Base-by-base conservation (phyloP, 2,329 filamentous ascomycete species). In the Alternaria brassicicola region DNA sequence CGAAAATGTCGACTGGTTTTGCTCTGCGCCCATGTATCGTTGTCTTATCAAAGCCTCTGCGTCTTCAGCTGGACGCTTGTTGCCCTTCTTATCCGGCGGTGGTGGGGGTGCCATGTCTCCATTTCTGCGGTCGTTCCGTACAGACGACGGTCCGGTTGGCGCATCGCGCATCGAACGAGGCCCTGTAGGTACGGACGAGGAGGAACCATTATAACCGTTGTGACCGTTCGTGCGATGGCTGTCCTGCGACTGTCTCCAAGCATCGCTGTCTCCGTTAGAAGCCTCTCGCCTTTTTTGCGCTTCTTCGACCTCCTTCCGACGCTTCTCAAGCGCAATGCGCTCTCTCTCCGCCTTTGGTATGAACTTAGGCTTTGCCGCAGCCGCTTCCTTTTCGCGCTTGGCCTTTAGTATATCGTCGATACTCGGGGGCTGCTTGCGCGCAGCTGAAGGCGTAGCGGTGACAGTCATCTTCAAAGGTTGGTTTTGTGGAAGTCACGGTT, bases 11-110 rank as follows among this genome's bases (percentile, higher is more conserved):
- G 90, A 93, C 63, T 89, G 86, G 65, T 95, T 96, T 51, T 91
- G 87, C 64, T 97, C 92, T 1, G 92, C 90, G 3, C 95, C 95
- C 85, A 98, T 93, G 73, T 99, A 99, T 61, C 92, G 85, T 67
- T 92, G 88, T 59, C 91, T 85, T 61, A 92, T 87, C 57, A 95
- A 80, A 26, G 88, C 86, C 9, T 89, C 88, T 72, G 96, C 92
- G 9, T 86, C 85, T 57, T 84, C 83, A 15, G 85, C 75, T 8
- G 68, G 63, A n/a, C 74, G 70, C 57, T 76, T 77, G 25, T 46
- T 49, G 5, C 57, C 26, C 26, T 68, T 70, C 52, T 73, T 71
- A 9, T 76, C 74, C 35, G 81, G 79, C 19, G 81, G 78, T 13
- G 80, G 77, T 12, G 82, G 80, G n/a, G 82, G 82, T 38, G 79